Evolutionary conservation across 306 rosid genomes (phyloP).

Genomic region (Prunus davidiana): DNA sequence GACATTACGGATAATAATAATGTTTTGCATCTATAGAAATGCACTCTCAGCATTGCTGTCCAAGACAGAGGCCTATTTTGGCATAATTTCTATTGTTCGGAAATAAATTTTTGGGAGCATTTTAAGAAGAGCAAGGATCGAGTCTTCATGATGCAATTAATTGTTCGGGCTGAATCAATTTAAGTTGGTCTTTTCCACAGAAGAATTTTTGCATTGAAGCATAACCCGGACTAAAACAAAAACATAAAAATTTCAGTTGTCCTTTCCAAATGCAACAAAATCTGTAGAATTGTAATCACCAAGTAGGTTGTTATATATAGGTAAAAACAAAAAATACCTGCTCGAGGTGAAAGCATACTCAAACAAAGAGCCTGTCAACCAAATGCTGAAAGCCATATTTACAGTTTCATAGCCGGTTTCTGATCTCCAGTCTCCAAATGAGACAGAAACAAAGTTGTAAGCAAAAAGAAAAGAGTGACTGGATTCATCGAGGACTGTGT

Average conservation of each 20-base stretch:
- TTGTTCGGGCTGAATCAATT: no score
- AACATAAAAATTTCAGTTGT: background rate
- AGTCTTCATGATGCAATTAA: no score
- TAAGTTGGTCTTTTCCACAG: no score
- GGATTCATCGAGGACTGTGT: background rate
- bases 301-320: background rate
- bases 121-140: no score
- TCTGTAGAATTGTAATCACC: background rate
- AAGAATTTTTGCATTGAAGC: no score
- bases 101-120: no score
- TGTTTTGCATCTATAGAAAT: background rate
- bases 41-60: no score
- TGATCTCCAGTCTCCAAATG: background rate
- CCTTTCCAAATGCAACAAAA: background rate
- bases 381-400: conserved; percentile 1
- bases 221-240: no score
- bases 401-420: background rate
- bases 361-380: background rate
- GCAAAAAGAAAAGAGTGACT: background rate
- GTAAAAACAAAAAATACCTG: background rate
- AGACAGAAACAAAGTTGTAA: background rate
- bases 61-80: no score
- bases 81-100: no score
- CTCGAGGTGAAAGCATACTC: background rate
- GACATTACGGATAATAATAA: background rate